Conservation (phyloP, 108 stramenopile genomes). For the Skeletonema costatum region DNA sequence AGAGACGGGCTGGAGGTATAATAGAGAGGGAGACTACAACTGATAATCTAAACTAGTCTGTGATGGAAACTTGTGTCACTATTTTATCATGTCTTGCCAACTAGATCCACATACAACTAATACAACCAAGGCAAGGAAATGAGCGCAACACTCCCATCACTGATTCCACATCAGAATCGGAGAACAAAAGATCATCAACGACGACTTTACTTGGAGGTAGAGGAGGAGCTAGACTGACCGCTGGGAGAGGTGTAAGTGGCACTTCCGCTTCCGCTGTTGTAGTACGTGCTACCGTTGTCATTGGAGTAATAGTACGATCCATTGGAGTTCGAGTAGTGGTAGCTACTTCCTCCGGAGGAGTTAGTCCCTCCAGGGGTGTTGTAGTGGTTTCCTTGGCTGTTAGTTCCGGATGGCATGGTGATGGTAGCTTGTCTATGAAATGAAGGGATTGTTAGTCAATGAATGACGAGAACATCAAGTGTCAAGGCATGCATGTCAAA, state of each 20-base stretch:
- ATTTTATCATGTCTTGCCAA: neutral
- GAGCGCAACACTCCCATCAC: neutral
- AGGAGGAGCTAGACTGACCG: constrained; percentile 41
- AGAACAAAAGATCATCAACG: neutral
- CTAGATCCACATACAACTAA: neutral
- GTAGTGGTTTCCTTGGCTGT: constrained; percentile 87
- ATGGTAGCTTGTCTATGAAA: neutral
- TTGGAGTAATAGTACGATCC: constrained; percentile 86
- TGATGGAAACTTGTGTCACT: neutral
- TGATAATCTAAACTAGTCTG: neutral
- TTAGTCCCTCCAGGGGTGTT: constrained; percentile 87
- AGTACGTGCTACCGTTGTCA: constrained; percentile 87
- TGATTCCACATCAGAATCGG: neutral
- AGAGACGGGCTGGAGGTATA: too few species aligned
- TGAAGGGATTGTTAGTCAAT: neutral
- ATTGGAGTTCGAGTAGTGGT: constrained; percentile 85
- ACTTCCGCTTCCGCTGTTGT: constrained; percentile 73
- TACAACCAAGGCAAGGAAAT: neutral
- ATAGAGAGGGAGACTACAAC: too few species aligned
- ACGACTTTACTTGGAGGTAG: constrained; percentile 36
- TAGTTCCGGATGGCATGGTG: constrained; percentile 61
- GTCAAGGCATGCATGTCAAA: neutral
- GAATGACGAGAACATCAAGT: neutral
- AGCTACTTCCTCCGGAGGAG: constrained; percentile 59
- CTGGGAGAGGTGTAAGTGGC: constrained; percentile 72